Conservation (phyloP, 345 rosid species). For the Syzygium grande region DNA sequence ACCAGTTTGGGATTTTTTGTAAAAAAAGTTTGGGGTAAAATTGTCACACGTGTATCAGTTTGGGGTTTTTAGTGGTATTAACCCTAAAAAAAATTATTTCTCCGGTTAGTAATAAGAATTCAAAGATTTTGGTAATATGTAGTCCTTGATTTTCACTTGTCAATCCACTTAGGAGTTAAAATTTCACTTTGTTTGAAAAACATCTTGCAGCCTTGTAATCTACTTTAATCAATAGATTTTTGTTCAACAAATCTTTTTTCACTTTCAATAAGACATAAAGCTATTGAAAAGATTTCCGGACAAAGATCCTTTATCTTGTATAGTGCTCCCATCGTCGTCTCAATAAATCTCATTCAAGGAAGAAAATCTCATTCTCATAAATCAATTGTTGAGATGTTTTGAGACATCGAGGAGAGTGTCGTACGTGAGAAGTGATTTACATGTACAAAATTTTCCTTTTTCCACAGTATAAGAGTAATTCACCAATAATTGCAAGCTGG, state of each 20-base stretch:
- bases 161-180: not conserved
- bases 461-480: not conserved
- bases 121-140: not conserved
- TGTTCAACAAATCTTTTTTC: not conserved
- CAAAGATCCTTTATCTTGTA: not conserved
- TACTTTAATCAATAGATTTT: not conserved
- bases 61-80: no score
- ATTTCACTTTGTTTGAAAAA: not conserved
- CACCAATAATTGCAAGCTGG: not conserved
- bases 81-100: not conserved
- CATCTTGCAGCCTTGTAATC: not conserved
- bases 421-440: not conserved
- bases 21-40: no score
- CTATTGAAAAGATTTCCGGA: not conserved
- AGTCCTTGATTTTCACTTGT: not conserved
- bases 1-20: no score
- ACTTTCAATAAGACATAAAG: not conserved
- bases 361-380: not conserved
- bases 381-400: not conserved
- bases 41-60: no score
- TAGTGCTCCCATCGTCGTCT: not conserved
- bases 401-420: not conserved
- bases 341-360: not conserved
- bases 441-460: not conserved
- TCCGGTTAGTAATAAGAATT: not conserved